Evolutionary conservation across 177 flowering plant genomes (phyloP), one percentile per base, ranked within the genome.

Genomic region (Vitis hybrid): DNA sequence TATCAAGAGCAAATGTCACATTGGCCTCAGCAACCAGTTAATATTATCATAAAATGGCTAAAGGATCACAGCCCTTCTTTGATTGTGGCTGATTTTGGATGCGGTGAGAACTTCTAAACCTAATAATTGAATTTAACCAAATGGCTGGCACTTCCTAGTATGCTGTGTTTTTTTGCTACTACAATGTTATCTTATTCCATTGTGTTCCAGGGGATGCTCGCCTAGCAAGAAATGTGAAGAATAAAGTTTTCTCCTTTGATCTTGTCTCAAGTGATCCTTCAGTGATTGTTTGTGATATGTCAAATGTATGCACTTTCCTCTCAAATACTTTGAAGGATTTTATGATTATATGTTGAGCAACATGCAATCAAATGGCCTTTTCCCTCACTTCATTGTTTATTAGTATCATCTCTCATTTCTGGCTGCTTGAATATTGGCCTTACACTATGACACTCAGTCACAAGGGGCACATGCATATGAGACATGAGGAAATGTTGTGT

Each of bases 1-100:
- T 94, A 94, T 78, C 97, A 90, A 79, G 92, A 87, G 74, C 98
- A 94, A 83, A 94, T 94, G 98, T 79, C 89, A 15, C 93, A 83
- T 71, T 94, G 97, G 98, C 98, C 98, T 55, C 91, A 89, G 76
- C 88, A 75, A 65, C 98, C 98, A 13, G 89, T 93, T 60, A 86
- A 90, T 80, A 78, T 83, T 52, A 89, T 94, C 63, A 86, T 84
- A 73, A 76, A 86, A 71, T 94, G 99, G 99, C 73, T 94, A 59
- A 83, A 88, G 69, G 82, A 75, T 72, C 90, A 62, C 10, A 74
- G 81, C 72, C 75, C 97, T 75, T 86, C 90, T 70, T 65, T 90
- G 63, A 75, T 77, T 68, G 92, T 94, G 12, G 97, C 94, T 63
- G 99, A 94, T 84, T 94, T 94, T 89, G 98, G 99, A 58, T 93